Evolutionary conservation across 2,329 filamentous ascomycete species (phyloP), one percentile per base, ranked within the genome.

Genomic region (Diaporthe destruens): DNA sequence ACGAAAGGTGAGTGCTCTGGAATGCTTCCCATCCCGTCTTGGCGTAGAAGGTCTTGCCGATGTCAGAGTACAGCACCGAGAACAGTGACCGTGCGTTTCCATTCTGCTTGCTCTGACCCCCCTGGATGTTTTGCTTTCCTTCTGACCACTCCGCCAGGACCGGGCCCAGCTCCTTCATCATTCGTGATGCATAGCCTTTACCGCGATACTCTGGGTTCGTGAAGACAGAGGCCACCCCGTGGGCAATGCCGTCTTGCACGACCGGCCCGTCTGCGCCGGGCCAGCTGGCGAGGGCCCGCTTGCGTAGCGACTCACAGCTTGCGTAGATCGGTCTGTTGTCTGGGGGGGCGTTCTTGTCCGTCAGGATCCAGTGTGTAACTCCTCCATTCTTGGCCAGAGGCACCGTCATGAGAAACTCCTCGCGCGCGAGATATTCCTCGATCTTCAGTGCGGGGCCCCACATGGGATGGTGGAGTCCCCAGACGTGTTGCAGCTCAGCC

Each of bases 61-160:
- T 95, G 78, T 97, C 94, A 11, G 94, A 97, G 82, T 91, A 98
- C 11, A 98, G 86, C 9, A 97, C 88, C 0, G 93, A 95, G 81
- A 96, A 96, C 18, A 89, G 81, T 75, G 80, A 86, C 79, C 79
- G 84, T 82, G 34, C 78, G 76, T n/a, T 77, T 61, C 32, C 78
- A 49, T 75, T 78, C 66, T 75, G 76, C 54, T 82, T 76, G 32
- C 14, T 9, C 49, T 75, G 74, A 1, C 69, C 69, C 18, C 75
- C 76, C 66, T 75, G 67, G 70, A 61, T 69, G 32, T n/a, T 65
- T 51, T 51, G 69, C 20, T 63, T 66, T 3, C 71, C 71, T 34
- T 53, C 72, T 18, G 57, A 63, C 82, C 82, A 84, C 3, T 72
- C 77, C 70, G 76, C 74, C 32, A 90, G 80, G 47, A 77, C 75